Evolutionary conservation across 495 filamentous ascomycete species (phyloP).

Genomic region (Durotheca rogersii): DNA sequence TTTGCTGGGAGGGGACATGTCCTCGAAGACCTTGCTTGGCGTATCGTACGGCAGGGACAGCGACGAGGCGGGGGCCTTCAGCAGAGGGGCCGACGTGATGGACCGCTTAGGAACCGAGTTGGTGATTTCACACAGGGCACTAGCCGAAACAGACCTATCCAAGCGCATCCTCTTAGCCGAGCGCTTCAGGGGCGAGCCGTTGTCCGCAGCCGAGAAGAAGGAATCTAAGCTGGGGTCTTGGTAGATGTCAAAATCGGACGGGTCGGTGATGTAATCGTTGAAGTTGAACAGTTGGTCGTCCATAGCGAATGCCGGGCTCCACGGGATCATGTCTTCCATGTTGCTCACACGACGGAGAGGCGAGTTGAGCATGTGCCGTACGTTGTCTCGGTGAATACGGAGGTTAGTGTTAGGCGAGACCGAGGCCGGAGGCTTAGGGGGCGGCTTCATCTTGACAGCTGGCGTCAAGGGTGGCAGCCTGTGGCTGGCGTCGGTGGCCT

Average conservation of each 20-base stretch:
- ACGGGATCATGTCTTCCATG: constrained; percentile 58
- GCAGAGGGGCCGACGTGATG: constrained; percentile 45
- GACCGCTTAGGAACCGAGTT: constrained; percentile 51
- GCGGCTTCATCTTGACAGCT: constrained; percentile 79
- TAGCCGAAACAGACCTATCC: constrained; percentile 59
- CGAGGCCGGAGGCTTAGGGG: constrained; percentile 77
- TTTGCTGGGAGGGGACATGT: constrained; percentile 52
- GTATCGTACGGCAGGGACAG: constrained; percentile 50
- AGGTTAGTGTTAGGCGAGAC: constrained; percentile 93
- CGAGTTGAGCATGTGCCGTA: constrained; percentile 85
- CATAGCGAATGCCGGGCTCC: constrained; percentile 77
- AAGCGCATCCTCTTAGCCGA: constrained; percentile 63
- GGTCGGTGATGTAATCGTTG: constrained; percentile 54
- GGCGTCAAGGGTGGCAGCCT: constrained; percentile 84
- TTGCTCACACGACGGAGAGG: constrained; percentile 73
- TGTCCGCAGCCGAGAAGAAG: constrained; percentile 53
- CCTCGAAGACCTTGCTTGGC: constrained; percentile 56
- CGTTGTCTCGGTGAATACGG: constrained; percentile 83
- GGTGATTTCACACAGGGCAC: constrained; percentile 68
- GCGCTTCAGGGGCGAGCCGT: constrained; percentile 75
- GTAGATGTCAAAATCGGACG: constrained; percentile 69
- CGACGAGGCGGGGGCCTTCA: constrained; percentile 45
- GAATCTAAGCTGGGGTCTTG: constrained; percentile 57
- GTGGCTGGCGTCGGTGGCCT: constrained; percentile 51
- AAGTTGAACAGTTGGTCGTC: constrained; percentile 41